Evolutionary conservation across 164 flowering plant species (phyloP), one percentile per base, ranked within the genome.

Genomic region (Macadamia integrifolia): DNA sequence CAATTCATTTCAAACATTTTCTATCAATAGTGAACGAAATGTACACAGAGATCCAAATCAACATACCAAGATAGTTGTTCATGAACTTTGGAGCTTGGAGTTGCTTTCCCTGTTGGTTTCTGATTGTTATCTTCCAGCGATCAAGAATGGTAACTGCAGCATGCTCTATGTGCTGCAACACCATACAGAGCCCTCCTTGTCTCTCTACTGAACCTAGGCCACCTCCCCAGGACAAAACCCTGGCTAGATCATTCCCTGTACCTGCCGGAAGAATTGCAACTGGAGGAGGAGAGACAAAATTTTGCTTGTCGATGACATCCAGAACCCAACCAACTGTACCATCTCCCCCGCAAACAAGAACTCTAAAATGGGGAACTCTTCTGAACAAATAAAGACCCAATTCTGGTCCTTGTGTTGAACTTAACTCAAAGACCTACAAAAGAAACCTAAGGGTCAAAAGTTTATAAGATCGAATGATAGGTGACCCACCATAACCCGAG

Each of bases 231-330:
- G 85, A 80, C 60, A 92, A 84, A 74, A 95, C 97, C 72, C 99
- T 83, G 18, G 99, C 98, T 68, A 95, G 80, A 82, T 95, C 99
- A 83, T 95, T 95, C 61, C 99, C 98, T 0, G 99, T 95, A 59
- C 99, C 99, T 4, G 98, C 96, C 23, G 99, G 99, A 70, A 95
- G 94, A 69, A 95, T 92, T 46, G 98, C 99, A 76, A 95, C 96
- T 62, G 99, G 94, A 35, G 99, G 99, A 69, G 99, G 98, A 73
- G 99, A 95, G 65, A 86, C 89, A 88, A 85, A 91, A 79, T 91
- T 91, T 67, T 89, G 96, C 79, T 89, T 95, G 68, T 95, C 99
- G 68, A 95, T 89, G 62, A 94, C 88, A 84, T 91, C 80, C 65
- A 95, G 71, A 58, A 95, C 97, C 99, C 99, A 95, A 49, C 98